Evolutionary conservation across 164 flowering plant species (phyloP), one percentile per base, ranked within the genome.

Genomic region (Euptelea pleiosperma): DNA sequence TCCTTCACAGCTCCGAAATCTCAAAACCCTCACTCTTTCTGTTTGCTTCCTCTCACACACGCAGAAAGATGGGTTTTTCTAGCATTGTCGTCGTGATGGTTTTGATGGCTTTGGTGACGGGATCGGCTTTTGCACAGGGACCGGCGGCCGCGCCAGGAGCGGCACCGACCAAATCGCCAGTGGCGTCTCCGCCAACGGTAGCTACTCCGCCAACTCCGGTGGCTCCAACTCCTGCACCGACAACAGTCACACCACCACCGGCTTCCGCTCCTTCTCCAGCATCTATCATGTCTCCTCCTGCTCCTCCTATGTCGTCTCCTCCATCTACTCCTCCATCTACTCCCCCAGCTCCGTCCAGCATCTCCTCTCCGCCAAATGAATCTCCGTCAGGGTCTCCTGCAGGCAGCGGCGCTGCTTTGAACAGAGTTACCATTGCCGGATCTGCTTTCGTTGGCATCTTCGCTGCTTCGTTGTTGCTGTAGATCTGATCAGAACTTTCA

Each of bases 71-170:
- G 33, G 45, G 47, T 26, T 26, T 15, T 19, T 16, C 19, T 2
- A 24, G 1, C 4, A 25, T 18, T 10, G 11, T 51, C 16, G 46
- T n/a, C n/a, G n/a, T n/a, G n/a, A n/a, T n/a, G n/a, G n/a, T n/a
- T n/a, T n/a, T n/a, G n/a, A n/a, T n/a, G n/a, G 33, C 53, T n/a
- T 19, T 57, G 53, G 9, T 59, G 10, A 31, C 25, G 7, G 57
- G 39, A 28, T 14, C 65, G 26, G 29, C 65, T 14, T 10, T 40
- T 1, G 65, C 51, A 7, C 58, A 52, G 58, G 50, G 39, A 9
- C 65, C 65, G 5, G 21, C 36, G 4, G 49, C 29, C 2, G 57
- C 65, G 2, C 65, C 65, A 4, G 29, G 29, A 18, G 25, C 22
- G 18, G 39, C 63, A 0, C 54, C 63, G n/a, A 33, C 26, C 21